Evolutionary conservation across 2,329 filamentous ascomycete genomes (phyloP), one percentile per base, ranked within the genome.

Genomic region (Epichloe aotearoae): DNA sequence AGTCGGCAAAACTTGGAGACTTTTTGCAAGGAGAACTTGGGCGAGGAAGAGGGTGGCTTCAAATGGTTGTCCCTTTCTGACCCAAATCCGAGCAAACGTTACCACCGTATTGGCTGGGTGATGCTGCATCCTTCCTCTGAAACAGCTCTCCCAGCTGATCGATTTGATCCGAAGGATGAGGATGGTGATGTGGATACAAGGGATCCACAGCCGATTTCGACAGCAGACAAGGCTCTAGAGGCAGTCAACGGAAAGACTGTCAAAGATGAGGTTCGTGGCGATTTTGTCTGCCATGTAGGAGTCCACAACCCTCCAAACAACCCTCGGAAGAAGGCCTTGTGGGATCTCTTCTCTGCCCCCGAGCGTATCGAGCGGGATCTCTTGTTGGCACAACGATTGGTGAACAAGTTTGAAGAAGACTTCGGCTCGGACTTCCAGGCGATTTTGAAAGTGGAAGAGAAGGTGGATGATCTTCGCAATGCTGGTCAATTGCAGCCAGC

Each of bases 171-270:
- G 12, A 82, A 85, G 56, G 84, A 88, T 46, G 83, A 85, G 43
- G 77, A 82, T 51, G 75, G 76, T 14, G 79, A 80, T 44, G 66
- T 73, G 58, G 73, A 78, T 40, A 73, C 75, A 15, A 78, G 79
- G 51, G 75, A 80, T 34, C 70, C 76, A 19, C 65, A 66, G 8
- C 67, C 64, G 5, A 69, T 73, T 2, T 76, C 76, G 2, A 86
- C 84, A 2, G 88, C 89, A 0, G 86, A 95, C 44, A 91, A 86
- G 62, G 91, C 91, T 1, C 76, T 96, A 0, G 88, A 93, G 54
- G 88, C 89, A n/a, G 84, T 98, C 59, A 97, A 98, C 61, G 88
- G 90, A 58, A 97, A 98, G 73, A 95, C 89, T 0, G 95, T 98
- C 54, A 88, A 95, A 61, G 93, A 98, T 62, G 85, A 95, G 57